These are phyloP conservation scores for Nemania sp. DNA, from an alignment of 2,329 filamentous ascomycete genomes.

Conservation along the genomic window DNA sequence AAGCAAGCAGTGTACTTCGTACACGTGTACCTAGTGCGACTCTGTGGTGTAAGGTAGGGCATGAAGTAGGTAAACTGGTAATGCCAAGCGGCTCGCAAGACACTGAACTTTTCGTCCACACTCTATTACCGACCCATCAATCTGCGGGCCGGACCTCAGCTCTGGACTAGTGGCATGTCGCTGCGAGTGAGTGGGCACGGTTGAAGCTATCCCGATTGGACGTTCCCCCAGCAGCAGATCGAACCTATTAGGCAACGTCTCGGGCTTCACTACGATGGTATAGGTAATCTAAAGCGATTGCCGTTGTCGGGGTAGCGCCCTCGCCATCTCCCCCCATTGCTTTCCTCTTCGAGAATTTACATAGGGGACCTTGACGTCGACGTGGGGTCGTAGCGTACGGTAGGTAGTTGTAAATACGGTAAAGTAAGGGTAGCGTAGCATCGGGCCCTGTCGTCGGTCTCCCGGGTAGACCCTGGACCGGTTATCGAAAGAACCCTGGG, in stretches of 20 bases:
- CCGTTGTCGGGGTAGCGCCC: not conserved
- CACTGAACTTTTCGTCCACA: no score
- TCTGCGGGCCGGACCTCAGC: conserved; percentile 25
- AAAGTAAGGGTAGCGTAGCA: no score
- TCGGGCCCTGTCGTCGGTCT: no score
- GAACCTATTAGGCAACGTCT: conserved; percentile 12
- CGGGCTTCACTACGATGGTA: not conserved
- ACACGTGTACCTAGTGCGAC: no score
- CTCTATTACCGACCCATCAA: conserved; percentile 1
- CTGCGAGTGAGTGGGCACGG: conserved; percentile 4
- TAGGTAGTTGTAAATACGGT: no score
- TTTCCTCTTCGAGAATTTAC: conserved; percentile 6
- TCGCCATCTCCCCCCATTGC: conserved; percentile 1
- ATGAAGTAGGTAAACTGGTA: no score
- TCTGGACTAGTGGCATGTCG: conserved; percentile 17
- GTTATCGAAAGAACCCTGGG: no score
- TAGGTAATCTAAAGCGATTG: conserved; percentile 4
- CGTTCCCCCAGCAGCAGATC: not conserved
- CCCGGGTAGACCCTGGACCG: no score
- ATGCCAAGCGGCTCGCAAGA: no score
- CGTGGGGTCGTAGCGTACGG: no score
- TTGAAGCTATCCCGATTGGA: conserved; percentile 18
- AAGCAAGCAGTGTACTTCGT: no score
- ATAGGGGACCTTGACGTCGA: not conserved
- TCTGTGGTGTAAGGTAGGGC: no score